A percentile compares a stretch with the other conserved stretches of the same genome.
Conservation (phyloP, 2,329 filamentous ascomycete genomes). For the Pezicula neosporulosa region DNA sequence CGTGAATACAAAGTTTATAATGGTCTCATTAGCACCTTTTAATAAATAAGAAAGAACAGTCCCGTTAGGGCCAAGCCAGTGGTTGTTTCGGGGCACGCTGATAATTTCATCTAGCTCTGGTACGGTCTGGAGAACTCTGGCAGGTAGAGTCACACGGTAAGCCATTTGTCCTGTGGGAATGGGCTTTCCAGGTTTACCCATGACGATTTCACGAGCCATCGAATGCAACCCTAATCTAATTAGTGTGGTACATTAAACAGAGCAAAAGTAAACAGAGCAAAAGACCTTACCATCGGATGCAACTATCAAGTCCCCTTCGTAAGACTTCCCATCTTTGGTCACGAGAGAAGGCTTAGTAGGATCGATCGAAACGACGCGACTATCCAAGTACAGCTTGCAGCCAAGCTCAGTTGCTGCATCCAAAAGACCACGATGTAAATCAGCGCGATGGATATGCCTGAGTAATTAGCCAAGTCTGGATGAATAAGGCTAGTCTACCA, state of each 20-base stretch:
- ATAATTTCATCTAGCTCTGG: conserved; percentile 35
- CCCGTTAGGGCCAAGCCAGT: conserved; percentile 32
- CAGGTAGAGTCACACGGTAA: conserved; percentile 40
- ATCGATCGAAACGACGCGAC: conserved; percentile 30
- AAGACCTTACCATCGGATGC: conserved; percentile 32
- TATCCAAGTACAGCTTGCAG: conserved; percentile 33
- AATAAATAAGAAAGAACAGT: conserved; percentile 17
- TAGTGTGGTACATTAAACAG: not conserved
- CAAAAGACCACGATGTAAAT: conserved; percentile 19
- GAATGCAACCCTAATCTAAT: conserved; percentile 26
- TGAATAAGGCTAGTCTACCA: not conserved
- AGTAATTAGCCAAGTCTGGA: no score
- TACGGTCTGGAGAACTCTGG: conserved; percentile 34
- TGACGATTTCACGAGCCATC: conserved; percentile 32
- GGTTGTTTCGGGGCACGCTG: conserved; percentile 36
- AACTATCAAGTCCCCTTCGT: conserved; percentile 31
- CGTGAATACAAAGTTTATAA: conserved; percentile 18
- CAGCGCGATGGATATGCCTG: conserved; percentile 21
- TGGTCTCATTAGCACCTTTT: conserved; percentile 9
- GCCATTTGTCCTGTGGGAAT: conserved; percentile 39
- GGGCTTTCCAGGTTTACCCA: conserved; percentile 27
- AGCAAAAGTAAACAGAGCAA: not conserved
- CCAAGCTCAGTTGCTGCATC: conserved; percentile 30
- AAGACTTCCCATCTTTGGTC: conserved; percentile 23
- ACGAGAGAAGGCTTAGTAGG: conserved; percentile 17